Evolutionary conservation across 2,329 filamentous ascomycete species (phyloP).

Genomic region (Proliferodiscus dingleyae): DNA sequence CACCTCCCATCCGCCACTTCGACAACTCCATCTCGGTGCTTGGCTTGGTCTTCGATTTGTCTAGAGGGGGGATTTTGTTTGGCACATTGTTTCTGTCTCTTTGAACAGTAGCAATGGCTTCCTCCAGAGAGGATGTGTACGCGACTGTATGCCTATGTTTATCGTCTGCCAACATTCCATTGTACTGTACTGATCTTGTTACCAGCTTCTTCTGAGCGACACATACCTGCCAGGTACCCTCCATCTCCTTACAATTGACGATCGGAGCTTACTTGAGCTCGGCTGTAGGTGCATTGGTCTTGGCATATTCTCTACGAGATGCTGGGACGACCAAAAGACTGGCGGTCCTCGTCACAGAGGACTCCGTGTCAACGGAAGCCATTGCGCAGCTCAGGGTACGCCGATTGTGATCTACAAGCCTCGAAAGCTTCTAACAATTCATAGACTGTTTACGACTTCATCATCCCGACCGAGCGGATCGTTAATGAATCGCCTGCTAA

Average conservation of each 20-base stretch:
- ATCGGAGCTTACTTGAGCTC: constrained; percentile 19
- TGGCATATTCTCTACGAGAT: constrained; percentile 93
- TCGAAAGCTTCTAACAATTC: constrained; percentile 11
- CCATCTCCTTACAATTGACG: constrained; percentile 9
- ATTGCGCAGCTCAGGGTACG: constrained; percentile 73
- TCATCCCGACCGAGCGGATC: constrained; percentile 79
- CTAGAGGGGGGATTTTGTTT: no score
- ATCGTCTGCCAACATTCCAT: no score
- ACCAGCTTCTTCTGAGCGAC: constrained; percentile 84
- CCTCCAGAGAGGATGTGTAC: constrained; percentile 53
- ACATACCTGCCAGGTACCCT: constrained; percentile 80
- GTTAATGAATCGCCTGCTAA: constrained; percentile 74
- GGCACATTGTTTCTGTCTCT: background rate
- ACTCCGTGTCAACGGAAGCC: constrained; percentile 69
- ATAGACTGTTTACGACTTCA: constrained; percentile 78
- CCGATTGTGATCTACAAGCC: constrained; percentile 1
- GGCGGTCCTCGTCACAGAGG: constrained; percentile 75
- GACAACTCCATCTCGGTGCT: background rate
- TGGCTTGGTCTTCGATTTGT: background rate
- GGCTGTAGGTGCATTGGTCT: constrained; percentile 73
- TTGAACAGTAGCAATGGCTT: constrained; percentile 33
- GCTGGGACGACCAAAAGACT: constrained; percentile 81
- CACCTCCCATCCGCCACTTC: background rate
- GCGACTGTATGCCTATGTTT: constrained; percentile 48
- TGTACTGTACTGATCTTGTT: constrained; percentile 10